A percentile compares a stretch with the other conserved stretches of the same genome.
phyloP scores from a whole-genome alignment of 441 rosid genomes.

The Pelargonium australe region DNA sequence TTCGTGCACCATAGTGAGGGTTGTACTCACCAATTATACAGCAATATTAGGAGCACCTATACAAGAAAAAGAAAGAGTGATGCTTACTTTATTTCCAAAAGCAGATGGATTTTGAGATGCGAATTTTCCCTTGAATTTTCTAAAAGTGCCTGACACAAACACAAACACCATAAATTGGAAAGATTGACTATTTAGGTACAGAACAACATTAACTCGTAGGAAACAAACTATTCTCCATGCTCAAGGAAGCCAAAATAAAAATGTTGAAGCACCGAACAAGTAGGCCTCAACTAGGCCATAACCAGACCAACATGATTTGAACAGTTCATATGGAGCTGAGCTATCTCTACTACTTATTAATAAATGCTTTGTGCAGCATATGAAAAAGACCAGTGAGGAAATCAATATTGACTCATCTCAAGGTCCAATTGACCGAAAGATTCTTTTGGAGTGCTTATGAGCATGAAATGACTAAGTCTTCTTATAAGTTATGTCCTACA shows the following conservation, averaged over 20 bases:
- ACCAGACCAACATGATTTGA: not conserved
- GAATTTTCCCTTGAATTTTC: constrained; percentile 69
- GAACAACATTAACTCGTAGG: not conserved
- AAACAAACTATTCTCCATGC: not conserved
- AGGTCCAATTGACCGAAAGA: not conserved
- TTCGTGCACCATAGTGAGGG: not conserved
- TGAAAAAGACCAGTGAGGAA: no score
- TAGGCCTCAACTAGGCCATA: no score
- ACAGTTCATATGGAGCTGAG: not conserved
- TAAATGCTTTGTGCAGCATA: no score
- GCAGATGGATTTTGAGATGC: constrained; percentile 58
- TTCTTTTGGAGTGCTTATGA: not conserved
- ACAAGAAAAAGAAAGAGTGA: not conserved
- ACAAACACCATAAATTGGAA: not conserved
- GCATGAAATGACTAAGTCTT: not conserved
- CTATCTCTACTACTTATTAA: no score
- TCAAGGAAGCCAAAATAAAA: not conserved
- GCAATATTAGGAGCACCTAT: not conserved
- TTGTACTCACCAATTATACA: not conserved
- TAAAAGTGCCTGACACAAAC: constrained; percentile 56
- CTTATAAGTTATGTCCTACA: not conserved
- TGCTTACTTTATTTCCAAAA: constrained; percentile 53
- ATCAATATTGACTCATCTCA: no score
- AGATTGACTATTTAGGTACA: no score
- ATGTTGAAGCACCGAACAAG: no score